phyloP scores from a whole-genome alignment of 371 early-diverging fungal genomes.

The Rhizopus sp. region DNA sequence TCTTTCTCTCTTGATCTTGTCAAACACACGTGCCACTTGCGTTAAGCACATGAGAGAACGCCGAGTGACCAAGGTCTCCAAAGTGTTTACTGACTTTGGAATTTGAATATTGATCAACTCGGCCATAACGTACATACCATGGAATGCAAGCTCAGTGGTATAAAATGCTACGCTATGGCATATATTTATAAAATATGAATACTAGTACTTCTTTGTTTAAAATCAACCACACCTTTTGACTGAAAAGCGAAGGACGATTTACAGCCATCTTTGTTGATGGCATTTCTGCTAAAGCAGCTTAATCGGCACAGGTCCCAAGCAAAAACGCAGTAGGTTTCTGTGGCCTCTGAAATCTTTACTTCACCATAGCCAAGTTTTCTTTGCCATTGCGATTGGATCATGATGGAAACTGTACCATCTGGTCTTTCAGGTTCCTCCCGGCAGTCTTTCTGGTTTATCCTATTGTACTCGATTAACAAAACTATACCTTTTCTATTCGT shows the following conservation, averaged over 20 bases:
- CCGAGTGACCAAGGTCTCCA: constrained; percentile 10
- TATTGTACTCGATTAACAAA: constrained; percentile 8
- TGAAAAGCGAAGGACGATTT: constrained; percentile 12
- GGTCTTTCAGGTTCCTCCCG: constrained; percentile 7
- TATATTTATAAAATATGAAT: constrained; percentile 13
- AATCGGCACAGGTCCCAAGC: constrained; percentile 20
- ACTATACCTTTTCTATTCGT: constrained; percentile 4
- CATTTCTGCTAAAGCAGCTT: constrained; percentile 7
- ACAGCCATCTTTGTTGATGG: constrained; percentile 7
- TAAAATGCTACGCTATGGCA: constrained; percentile 10
- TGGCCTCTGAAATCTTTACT: constrained; percentile 18
- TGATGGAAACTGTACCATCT: constrained; percentile 13
- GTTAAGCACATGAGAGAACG: constrained; percentile 7
- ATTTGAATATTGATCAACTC: constrained; percentile 9
- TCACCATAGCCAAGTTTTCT: constrained; percentile 14
- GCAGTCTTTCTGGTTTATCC: constrained; percentile 14
- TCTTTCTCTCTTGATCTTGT: constrained; percentile 13
- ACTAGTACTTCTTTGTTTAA: constrained; percentile 10
- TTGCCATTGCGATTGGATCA: constrained; percentile 12
- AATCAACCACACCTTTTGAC: constrained; percentile 12
- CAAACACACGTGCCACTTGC: constrained; percentile 7
- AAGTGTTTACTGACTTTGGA: constrained; percentile 5
- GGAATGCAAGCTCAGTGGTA: neutral
- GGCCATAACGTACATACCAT: constrained; percentile 10
- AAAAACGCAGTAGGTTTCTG: constrained; percentile 11